phyloP scores from a whole-genome alignment of 1,284 basidiomycete genomes.

The Sporisorium graminicola region DNA sequence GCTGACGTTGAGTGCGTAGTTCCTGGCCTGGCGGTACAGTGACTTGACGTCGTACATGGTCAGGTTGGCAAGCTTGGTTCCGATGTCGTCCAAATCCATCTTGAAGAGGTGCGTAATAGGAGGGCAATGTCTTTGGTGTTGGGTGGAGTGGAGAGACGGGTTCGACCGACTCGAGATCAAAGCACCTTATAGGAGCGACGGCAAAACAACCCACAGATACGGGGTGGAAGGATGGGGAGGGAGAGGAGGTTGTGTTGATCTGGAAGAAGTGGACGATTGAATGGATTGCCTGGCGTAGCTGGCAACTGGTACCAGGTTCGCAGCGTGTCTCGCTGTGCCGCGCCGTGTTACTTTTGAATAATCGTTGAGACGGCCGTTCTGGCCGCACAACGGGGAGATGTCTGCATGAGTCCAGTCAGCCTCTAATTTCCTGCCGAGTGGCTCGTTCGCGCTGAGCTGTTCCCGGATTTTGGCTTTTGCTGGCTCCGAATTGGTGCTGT shows the following conservation, averaged over 20 bases:
- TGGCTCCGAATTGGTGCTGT: not conserved
- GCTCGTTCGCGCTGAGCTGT: slow-evolving; percentile 15
- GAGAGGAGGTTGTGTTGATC: not conserved
- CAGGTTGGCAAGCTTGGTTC: slow-evolving; percentile 66
- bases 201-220: no score
- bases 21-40: slow-evolving; percentile 65
- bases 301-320: no score
- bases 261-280: slow-evolving; percentile 10
- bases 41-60: slow-evolving; percentile 69
- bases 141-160: not conserved
- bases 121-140: not conserved
- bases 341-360: slow-evolving; percentile 26
- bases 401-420: not conserved
- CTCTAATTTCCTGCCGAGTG: not conserved
- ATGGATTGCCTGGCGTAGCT: no score
- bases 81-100: slow-evolving; percentile 53
- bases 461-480: not conserved
- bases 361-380: not conserved
- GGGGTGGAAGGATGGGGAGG: no score
- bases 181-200: no score
- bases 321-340: not conserved
- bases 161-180: no score
- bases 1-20: slow-evolving; percentile 86
- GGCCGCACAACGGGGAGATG: slow-evolving; percentile 1
- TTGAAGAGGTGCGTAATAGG: not conserved